Conservation (phyloP, 495 filamentous ascomycete species). For the Cryomyces antarcticus region DNA sequence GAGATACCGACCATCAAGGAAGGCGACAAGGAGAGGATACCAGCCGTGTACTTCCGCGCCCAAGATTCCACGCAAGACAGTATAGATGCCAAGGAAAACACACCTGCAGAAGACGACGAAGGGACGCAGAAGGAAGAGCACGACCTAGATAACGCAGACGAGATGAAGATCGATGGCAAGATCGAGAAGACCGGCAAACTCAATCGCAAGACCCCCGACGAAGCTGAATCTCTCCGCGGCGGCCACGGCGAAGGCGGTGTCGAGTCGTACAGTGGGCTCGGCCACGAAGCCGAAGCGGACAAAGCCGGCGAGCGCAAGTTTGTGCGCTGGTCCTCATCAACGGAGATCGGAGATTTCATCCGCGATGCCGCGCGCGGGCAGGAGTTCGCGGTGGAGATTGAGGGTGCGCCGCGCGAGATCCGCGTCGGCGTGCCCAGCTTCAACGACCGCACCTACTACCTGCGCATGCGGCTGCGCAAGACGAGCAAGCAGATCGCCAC, state of each 20-base stretch:
- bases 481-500: conserved; percentile 42
- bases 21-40: conserved; percentile 37
- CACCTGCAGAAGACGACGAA: conserved; percentile 13
- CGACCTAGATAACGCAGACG: conserved; percentile 19
- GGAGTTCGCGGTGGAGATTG: conserved; percentile 71
- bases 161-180: conserved; percentile 30
- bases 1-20: conserved; percentile 56
- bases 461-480: conserved; percentile 54
- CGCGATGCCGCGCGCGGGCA: conserved; percentile 67
- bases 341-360: conserved; percentile 90
- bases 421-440: conserved; percentile 69
- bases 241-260: conserved; percentile 30
- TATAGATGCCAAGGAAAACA: conserved; percentile 14
- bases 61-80: conserved; percentile 48
- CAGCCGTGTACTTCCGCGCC: conserved; percentile 60
- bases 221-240: conserved; percentile 11
- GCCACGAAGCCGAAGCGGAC: conserved; percentile 27
- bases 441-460: conserved; percentile 70
- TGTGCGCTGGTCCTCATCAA: conserved; percentile 78
- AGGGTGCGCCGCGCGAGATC: conserved; percentile 49
- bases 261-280: conserved; percentile 38
- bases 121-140: conserved; percentile 15
- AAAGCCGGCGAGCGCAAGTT: conserved; percentile 26
- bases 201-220: conserved; percentile 7
- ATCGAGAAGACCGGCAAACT: conserved; percentile 26